phyloP scores from a whole-genome alignment of 768 basidiomycete species.

The Chalciporus sphaerocephalus region DNA sequence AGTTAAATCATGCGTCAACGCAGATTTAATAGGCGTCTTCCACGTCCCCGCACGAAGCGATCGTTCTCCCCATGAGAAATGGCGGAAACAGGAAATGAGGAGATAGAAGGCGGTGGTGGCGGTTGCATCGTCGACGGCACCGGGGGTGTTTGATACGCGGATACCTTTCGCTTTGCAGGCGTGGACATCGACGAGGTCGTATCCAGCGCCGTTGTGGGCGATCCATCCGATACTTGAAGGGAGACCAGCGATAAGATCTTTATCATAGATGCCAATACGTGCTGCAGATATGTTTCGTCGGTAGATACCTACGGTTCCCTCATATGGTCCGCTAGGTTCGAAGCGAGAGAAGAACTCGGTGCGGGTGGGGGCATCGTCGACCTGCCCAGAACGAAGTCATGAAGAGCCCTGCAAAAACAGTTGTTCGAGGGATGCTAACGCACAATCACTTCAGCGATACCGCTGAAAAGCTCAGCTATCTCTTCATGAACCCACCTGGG shows the following conservation, averaged over 20 bases:
- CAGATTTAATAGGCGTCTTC: conserved; percentile 51
- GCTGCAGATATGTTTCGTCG: conserved; percentile 42
- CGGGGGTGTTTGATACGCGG: conserved; percentile 81
- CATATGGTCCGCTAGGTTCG: conserved; percentile 43
- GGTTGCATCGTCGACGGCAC: conserved; percentile 86
- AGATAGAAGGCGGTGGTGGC: conserved; percentile 86
- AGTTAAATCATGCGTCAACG: conserved; percentile 56
- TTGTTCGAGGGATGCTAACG: conserved; percentile 30
- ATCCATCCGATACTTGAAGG: conserved; percentile 72
- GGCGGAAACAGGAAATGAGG: conserved; percentile 70
- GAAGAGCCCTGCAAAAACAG: not conserved
- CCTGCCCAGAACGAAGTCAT: conserved; percentile 4
- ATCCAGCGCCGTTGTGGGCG: conserved; percentile 85
- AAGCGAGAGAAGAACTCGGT: conserved; percentile 44
- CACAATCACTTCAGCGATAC: conserved; percentile 73
- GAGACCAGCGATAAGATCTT: conserved; percentile 52
- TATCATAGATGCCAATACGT: conserved; percentile 47
- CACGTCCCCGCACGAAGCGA: conserved; percentile 50
- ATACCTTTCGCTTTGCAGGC: conserved; percentile 79
- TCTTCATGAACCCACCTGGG: conserved; percentile 79
- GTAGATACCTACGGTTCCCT: conserved; percentile 47
- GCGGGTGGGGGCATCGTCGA: conserved; percentile 41
- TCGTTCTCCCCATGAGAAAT: conserved; percentile 63
- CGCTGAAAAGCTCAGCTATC: conserved; percentile 53
- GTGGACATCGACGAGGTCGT: conserved; percentile 74